These are phyloP conservation scores for Diplodia corticola DNA, from an alignment of 2,329 filamentous ascomycete species.

Conservation along the genomic window DNA sequence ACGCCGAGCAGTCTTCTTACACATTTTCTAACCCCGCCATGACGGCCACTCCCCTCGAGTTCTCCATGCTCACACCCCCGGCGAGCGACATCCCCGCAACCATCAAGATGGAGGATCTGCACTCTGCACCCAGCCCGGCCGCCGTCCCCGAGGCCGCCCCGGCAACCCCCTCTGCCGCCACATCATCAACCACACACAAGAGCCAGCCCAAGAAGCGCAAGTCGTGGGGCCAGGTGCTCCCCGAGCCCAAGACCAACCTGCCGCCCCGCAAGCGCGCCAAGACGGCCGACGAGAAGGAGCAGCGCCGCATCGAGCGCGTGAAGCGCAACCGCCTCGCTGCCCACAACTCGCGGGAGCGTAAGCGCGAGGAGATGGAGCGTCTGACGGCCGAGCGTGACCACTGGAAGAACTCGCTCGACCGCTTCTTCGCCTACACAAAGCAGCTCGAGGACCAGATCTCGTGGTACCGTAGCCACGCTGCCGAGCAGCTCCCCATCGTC, in stretches of 20 bases:
- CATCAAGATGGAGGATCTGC: slow-evolving; percentile 46
- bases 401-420: slow-evolving; percentile 65
- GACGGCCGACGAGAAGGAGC: slow-evolving; percentile 98
- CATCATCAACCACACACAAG: slow-evolving; percentile 15
- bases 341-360: slow-evolving; percentile 93
- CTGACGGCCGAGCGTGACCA: slow-evolving; percentile 65
- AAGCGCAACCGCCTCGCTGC: slow-evolving; percentile 94
- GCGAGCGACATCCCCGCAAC: slow-evolving; percentile 27
- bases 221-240: slow-evolving; percentile 97
- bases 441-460: slow-evolving; percentile 53
- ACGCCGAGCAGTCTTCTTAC: slow-evolving; percentile 5
- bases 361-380: slow-evolving; percentile 85
- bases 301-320: slow-evolving; percentile 94
- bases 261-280: slow-evolving; percentile 96
- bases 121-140: slow-evolving; percentile 28
- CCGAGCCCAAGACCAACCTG: slow-evolving; percentile 93
- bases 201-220: slow-evolving; percentile 90
- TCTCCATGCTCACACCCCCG: slow-evolving; percentile 12
- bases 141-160: slow-evolving; percentile 26
- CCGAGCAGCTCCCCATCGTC: slow-evolving; percentile 32
- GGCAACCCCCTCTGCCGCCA: background rate
- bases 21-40: slow-evolving; percentile 10
- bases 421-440: slow-evolving; percentile 52
- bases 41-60: slow-evolving; percentile 16
- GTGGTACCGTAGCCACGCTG: slow-evolving; percentile 37